Base-by-base conservation (phyloP, 768 basidiomycete genomes). In the Rhodotorula paludigena region DNA sequence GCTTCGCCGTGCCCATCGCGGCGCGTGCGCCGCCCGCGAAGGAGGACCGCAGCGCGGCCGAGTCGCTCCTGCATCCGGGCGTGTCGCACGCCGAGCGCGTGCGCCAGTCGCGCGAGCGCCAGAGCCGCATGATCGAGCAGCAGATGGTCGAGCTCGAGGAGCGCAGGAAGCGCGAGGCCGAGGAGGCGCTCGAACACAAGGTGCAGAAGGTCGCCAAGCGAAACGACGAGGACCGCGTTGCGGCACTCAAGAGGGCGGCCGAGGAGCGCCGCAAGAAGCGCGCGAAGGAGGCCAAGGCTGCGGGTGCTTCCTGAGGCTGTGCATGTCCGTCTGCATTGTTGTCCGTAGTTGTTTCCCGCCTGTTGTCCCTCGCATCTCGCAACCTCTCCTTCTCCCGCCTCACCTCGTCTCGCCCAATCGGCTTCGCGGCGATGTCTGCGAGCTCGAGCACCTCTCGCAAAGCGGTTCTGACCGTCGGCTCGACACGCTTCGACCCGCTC, bases 21-120 rank as follows among this genome's bases (percentile, higher is more conserved):
- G 49, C 62, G 32, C 54, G 68, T 62, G 57, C 63, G 23, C 28
- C 72, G 74, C 32, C 75, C 73, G 42, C 3, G 41, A 42, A 32
- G 45, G 63, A 41, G 33, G 59, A 56, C n/a, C 3, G 16, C 28
- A 64, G 35, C 47, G 45, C 38, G 57, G 44, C 25, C 28, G 60
- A 47, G 30, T 20, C 67, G 30, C 42, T 62, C 9, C 54, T 44
- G 3, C 47, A 45, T 33, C 55, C 58, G 30, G 71, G 63, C 8
- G 20, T 64, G 36, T 63, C 60, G 20, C 48, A 47, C 14, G 63
- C 41, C 28, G 71, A 66, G 66, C 52, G 72, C 48, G 49, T 85
- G 73, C 82, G 80, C 73, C 92, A 94, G 78, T 89, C 93, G 59
- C 87, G 89, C 66, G 88, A 90, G 75, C 84, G 96, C 63, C 84